phyloP scores from a whole-genome alignment of 169 alveolate genomes.

The Condylostoma magnum region DNA sequence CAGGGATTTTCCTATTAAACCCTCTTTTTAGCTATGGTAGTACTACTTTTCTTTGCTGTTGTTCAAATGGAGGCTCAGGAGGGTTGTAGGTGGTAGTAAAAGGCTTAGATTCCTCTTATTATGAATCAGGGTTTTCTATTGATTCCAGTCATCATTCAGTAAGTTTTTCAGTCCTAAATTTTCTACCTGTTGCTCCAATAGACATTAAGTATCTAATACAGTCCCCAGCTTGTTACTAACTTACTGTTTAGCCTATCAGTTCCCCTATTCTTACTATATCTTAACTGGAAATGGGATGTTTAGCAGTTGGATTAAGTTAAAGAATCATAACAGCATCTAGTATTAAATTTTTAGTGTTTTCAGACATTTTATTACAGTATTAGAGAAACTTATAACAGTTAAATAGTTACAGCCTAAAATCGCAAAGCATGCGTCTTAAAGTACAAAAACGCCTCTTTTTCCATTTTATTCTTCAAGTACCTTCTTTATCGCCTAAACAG shows the following conservation, averaged over 20 bases:
- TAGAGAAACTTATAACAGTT: too few species aligned
- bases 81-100: background rate
- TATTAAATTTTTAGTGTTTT: background rate
- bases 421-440: too few species aligned
- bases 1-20: constrained; percentile 4
- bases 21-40: constrained; percentile 2
- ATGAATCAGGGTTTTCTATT: background rate
- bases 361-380: background rate
- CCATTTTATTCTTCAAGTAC: too few species aligned
- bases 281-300: background rate
- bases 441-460: too few species aligned
- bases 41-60: background rate
- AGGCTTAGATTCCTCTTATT: background rate
- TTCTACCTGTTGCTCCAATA: background rate
- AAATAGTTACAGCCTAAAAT: too few species aligned
- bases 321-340: constrained; percentile 14
- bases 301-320: constrained; percentile 10
- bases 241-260: constrained; percentile 5
- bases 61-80: background rate
- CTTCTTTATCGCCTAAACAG: too few species aligned
- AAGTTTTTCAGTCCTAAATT: background rate
- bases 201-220: constrained; percentile 6
- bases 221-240: constrained; percentile 8
- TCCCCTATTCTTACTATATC: constrained; percentile 15
- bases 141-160: constrained; percentile 15